Base-by-base conservation (phyloP, 2,329 filamentous ascomycete genomes). In the Arthrinium phaeospermum region DNA sequence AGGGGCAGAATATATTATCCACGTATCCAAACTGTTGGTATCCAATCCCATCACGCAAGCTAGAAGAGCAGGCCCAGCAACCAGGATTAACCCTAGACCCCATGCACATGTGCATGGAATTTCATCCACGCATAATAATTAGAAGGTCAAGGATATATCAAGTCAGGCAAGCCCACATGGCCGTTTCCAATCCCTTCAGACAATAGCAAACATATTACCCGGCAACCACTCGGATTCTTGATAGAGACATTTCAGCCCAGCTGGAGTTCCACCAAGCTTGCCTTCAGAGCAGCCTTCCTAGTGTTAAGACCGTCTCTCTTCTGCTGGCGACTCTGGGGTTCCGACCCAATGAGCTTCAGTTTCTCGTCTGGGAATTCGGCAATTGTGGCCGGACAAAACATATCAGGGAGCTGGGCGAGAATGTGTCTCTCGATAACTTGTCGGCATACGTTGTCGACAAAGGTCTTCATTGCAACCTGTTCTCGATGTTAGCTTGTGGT, bases 381-480 rank as follows among this genome's bases (percentile, higher is more conserved):
- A 13, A 72, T 16, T 12, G 14, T 61, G 0, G 37, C 2, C 1
- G 76, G 76, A 1, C 68, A 72, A 70, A 79, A 76, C 10, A 79
- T 73, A 0, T 72, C 64, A 5, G 75, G 68, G 1, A 79, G 71
- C 4, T 73, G 71, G 0, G 53, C 68, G 3, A 77, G 27, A 10
- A 79, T 75, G 51, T 79, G 77, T 14, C 78, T 74, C 49, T 80
- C 78, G 34, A 79, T 72, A 1, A 77, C 75, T 45, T 79, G 78
- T 2, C 72, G 74, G 16, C 76, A 79, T 4, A 79, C 73, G 70
- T 79, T 79, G 64, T 78, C 77, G 13, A 79, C 72, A 37, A 79
- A 80, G 0, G 73, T 77, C 61, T 79, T 78, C 24, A 76, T 67
- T 5, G 73, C 72, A 19, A 79, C 78, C 78, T 78, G 45, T 8